These are phyloP conservation scores for Jatropha multifida DNA, from an alignment of 441 rosid species.

Conservation along the genomic window DNA sequence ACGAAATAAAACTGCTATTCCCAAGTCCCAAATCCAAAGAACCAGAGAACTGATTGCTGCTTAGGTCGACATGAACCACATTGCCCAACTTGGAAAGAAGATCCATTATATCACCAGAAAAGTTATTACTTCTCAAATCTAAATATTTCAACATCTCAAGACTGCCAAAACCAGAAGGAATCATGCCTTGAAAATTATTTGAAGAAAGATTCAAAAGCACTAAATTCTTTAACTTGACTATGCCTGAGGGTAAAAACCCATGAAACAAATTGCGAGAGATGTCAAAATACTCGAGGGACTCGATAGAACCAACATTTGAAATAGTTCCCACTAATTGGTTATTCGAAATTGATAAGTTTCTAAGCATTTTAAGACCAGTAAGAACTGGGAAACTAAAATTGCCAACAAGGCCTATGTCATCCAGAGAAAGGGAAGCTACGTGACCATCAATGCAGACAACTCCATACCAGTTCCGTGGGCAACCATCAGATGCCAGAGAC, in stretches of 20 bases:
- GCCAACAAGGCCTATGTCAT: conserved; percentile 62
- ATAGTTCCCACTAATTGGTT: conserved; percentile 68
- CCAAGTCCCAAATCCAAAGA: conserved; percentile 71
- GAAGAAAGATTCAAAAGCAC: conserved; percentile 58
- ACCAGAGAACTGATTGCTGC: conserved; percentile 69
- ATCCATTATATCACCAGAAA: conserved; percentile 68
- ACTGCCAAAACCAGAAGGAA: conserved; percentile 50
- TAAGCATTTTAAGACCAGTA: conserved; percentile 52
- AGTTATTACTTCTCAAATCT: conserved; percentile 60
- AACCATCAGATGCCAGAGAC: conserved; percentile 58
- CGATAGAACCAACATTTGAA: conserved; percentile 52
- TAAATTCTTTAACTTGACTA: conserved; percentile 40
- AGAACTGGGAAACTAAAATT: conserved; percentile 65
- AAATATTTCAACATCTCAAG: conserved; percentile 55
- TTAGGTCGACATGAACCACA: conserved; percentile 57
- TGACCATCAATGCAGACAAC: conserved; percentile 55
- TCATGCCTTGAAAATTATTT: conserved; percentile 48
- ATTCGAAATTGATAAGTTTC: conserved; percentile 56
- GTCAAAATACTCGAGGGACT: conserved; percentile 58
- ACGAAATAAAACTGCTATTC: conserved; percentile 57
- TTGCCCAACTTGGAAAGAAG: conserved; percentile 51
- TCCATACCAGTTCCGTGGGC: conserved; percentile 75
- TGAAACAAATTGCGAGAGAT: conserved; percentile 55
- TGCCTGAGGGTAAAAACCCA: conserved; percentile 54
- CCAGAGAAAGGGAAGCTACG: conserved; percentile 61